These are phyloP conservation scores for Leccinum griseonigrum DNA, from an alignment of 1,284 basidiomycete species.

Conservation along the genomic window DNA sequence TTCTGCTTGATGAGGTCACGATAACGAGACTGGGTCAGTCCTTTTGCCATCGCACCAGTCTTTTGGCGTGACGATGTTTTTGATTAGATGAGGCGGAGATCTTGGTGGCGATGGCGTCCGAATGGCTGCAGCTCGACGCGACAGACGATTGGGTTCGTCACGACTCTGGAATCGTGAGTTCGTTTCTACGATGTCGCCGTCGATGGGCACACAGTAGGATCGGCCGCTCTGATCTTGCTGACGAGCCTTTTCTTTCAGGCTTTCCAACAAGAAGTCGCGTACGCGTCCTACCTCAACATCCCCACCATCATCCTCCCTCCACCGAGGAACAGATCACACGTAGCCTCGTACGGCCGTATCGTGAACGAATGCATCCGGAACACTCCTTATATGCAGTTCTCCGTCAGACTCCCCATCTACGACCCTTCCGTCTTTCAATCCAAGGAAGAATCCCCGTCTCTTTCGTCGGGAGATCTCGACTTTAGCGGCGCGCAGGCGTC, in stretches of 20 bases:
- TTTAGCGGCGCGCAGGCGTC: constrained; percentile 9
- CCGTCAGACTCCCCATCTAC: constrained; percentile 83
- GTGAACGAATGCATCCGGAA: constrained; percentile 76
- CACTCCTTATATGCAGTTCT: constrained; percentile 71
- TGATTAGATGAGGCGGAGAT: constrained; percentile 78
- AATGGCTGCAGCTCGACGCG: constrained; percentile 96
- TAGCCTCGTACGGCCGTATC: constrained; percentile 91
- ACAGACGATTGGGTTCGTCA: constrained; percentile 92
- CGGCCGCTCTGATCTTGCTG: constrained; percentile 12
- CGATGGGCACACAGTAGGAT: constrained; percentile 15
- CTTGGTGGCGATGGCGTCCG: constrained; percentile 77
- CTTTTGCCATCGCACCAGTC: constrained; percentile 14
- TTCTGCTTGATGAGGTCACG: constrained; percentile 84
- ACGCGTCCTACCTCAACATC: constrained; percentile 90
- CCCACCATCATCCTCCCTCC: constrained; percentile 87
- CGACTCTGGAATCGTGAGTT: constrained; percentile 89
- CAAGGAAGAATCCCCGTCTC: constrained; percentile 26
- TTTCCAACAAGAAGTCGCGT: constrained; percentile 89
- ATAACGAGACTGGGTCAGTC: constrained; percentile 77
- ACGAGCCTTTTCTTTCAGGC: constrained; percentile 52
- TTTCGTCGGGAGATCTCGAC: constrained; percentile 18
- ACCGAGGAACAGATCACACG: constrained; percentile 79
- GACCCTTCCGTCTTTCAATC: constrained; percentile 61
- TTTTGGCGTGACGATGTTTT: constrained; percentile 18
- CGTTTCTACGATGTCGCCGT: constrained; percentile 9